Percentiles rank a stretch among this genome's conserved stretches.
Conservation (phyloP, 148 eudicot genomes). For the Dianthus caryophyllus region DNA sequence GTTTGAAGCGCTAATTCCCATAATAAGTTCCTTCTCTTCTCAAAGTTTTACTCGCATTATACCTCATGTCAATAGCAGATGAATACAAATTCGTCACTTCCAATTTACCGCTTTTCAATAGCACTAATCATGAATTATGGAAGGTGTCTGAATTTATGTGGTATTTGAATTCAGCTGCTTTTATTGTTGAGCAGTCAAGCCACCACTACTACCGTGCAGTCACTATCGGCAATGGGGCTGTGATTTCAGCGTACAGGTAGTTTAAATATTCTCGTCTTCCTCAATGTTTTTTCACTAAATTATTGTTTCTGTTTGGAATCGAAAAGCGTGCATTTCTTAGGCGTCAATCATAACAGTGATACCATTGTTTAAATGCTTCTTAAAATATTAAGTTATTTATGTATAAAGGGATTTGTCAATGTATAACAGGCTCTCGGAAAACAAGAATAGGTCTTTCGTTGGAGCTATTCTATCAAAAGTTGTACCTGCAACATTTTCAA, state of each 20-base stretch:
- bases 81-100: not conserved
- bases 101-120: not conserved
- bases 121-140: conserved; percentile 18
- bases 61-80: not conserved
- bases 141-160: conserved; percentile 62
- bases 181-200: conserved; percentile 98
- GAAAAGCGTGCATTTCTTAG: not conserved
- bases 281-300: not conserved
- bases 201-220: conserved; percentile 84
- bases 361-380: not conserved
- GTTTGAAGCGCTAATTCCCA: not conserved
- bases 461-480: conserved; percentile 92
- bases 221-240: conserved; percentile 84
- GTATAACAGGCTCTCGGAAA: conserved; percentile 74
- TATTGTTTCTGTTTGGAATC: not conserved
- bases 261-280: not conserved
- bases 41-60: not conserved
- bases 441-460: conserved; percentile 73
- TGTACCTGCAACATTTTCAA: conserved; percentile 89
- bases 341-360: not conserved
- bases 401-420: conserved; percentile 13
- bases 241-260: conserved; percentile 88
- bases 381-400: conserved; percentile 2
- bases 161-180: conserved; percentile 93
- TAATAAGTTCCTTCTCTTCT: not conserved